These are phyloP conservation scores for Trapa incisa DNA, from an alignment of 345 rosid genomes.

Conservation along the genomic window DNA sequence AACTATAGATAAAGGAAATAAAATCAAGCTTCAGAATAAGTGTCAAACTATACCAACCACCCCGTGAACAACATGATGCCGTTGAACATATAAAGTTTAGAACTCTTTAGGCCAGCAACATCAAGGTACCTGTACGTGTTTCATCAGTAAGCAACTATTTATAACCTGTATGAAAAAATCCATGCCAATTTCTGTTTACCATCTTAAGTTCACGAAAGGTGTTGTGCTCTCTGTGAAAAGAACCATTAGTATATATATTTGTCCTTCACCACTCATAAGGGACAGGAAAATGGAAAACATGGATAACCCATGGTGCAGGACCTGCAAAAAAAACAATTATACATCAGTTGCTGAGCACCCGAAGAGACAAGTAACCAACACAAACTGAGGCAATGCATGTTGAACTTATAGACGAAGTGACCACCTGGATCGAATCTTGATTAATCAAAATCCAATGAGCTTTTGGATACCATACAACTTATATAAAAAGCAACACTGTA, in stretches of 20 bases:
- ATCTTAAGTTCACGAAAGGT: conserved; percentile 72
- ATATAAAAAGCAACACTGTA: too few relatives aligned
- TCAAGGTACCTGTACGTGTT: conserved; percentile 56
- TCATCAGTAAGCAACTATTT: background rate
- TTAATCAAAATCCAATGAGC: too few relatives aligned
- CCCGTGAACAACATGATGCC: conserved; percentile 66
- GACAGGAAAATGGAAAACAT: conserved; percentile 56
- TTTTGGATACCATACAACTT: too few relatives aligned
- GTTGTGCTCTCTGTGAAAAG: conserved; percentile 70
- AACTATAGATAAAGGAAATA: background rate
- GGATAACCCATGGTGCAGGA: conserved; percentile 66
- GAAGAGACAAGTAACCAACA: too few relatives aligned
- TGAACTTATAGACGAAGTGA: background rate
- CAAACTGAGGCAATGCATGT: background rate
- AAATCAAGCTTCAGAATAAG: background rate
- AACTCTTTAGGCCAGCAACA: conserved; percentile 54
- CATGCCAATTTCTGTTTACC: conserved; percentile 24
- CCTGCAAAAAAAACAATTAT: conserved; percentile 20
- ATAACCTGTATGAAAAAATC: background rate
- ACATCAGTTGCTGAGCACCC: background rate
- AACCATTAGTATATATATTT: conserved; percentile 69
- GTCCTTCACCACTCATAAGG: conserved; percentile 60
- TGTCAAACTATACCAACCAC: conserved; percentile 59
- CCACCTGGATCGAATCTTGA: background rate
- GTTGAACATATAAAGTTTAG: conserved; percentile 41